These are phyloP conservation scores for Spencermartinsiella ligniputridi DNA, from an alignment of 1,139 yeast genomes.

Conservation along the genomic window DNA sequence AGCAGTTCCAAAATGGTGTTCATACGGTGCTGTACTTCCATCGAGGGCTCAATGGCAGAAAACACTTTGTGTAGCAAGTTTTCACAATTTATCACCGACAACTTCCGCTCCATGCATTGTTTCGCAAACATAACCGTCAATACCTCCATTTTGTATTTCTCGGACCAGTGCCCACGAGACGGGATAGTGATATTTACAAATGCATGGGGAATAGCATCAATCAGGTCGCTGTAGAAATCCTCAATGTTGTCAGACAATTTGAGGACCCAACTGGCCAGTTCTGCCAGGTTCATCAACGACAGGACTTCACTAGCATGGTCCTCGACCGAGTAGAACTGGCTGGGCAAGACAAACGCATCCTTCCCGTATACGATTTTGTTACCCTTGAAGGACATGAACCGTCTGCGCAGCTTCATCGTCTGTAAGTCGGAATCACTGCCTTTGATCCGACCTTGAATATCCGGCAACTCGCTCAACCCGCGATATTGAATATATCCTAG, in stretches of 20 bases:
- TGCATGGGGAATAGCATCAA: conserved; percentile 1
- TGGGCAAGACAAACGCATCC: not conserved
- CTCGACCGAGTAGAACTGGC: not conserved
- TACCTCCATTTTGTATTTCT: not conserved
- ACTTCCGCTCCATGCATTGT: not conserved
- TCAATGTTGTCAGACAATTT: conserved; percentile 87
- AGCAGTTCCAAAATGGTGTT: not conserved
- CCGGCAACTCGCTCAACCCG: not conserved
- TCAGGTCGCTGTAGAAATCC: conserved; percentile 80
- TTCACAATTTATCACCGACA: not conserved
- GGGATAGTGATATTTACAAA: not conserved
- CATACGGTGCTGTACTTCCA: not conserved
- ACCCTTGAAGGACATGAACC: conserved; percentile 2
- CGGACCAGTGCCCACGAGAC: conserved; percentile 1
- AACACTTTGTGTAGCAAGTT: not conserved
- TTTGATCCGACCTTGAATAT: not conserved
- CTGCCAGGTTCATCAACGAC: conserved; percentile 1
- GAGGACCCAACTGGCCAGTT: conserved; percentile 1
- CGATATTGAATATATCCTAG: conserved; percentile 1
- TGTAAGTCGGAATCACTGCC: not conserved
- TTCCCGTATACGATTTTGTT: conserved; percentile 3
- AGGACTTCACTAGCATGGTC: not conserved
- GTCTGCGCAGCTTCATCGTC: not conserved
- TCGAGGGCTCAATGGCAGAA: not conserved
- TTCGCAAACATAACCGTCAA: not conserved